phyloP scores from a whole-genome alignment of 2,329 filamentous ascomycete genomes.

The Aurifilum marmelostoma region DNA sequence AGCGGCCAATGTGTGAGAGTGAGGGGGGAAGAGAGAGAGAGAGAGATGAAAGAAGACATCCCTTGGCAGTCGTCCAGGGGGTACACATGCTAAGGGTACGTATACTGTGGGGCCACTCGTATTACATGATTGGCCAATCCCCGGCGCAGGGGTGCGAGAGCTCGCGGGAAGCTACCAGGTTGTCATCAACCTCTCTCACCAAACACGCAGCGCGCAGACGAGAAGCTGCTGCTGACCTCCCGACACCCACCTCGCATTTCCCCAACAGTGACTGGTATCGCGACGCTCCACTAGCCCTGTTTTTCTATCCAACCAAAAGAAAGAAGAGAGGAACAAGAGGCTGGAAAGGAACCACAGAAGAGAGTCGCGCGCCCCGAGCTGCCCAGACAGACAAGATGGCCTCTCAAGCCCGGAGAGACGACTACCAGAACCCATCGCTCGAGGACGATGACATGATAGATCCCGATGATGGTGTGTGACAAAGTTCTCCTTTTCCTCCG shows the following conservation, averaged over 20 bases:
- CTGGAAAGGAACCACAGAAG: not conserved
- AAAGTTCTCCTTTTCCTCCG: no score
- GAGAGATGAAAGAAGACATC: not conserved
- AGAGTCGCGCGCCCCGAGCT: not conserved
- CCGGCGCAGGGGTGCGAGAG: conserved; percentile 5
- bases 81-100: not conserved
- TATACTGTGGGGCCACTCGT: conserved; percentile 11
- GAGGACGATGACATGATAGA: conserved; percentile 73
- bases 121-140: conserved; percentile 17
- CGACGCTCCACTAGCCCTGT: not conserved
- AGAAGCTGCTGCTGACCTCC: not conserved
- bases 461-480: conserved; percentile 74
- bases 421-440: conserved; percentile 64
- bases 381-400: conserved; percentile 46
- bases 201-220: conserved; percentile 1
- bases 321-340: not conserved
- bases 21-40: not conserved
- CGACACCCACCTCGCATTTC: not conserved
- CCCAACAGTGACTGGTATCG: not conserved
- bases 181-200: conserved; percentile 17
- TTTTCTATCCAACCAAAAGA: not conserved
- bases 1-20: not conserved
- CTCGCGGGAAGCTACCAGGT: conserved; percentile 18
- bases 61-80: not conserved
- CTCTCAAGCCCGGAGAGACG: conserved; percentile 52